A percentile compares a stretch with the other conserved stretches of the same genome.
phyloP scores from a whole-genome alignment of 805 yeast species.

The Spencermartinsiella europaea region DNA sequence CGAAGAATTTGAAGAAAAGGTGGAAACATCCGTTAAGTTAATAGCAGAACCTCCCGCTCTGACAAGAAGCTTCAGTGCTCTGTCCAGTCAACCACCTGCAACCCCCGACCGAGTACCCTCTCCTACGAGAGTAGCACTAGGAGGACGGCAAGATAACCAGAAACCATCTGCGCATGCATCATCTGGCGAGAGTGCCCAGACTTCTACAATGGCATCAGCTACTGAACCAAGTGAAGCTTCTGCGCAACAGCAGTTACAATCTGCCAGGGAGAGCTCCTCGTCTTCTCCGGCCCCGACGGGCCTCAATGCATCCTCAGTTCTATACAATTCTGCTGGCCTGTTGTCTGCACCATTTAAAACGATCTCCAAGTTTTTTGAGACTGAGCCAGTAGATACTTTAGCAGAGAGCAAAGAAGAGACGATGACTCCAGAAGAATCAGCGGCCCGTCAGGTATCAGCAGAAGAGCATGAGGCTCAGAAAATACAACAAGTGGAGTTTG shows the following conservation, averaged over 20 bases:
- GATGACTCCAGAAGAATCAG: constrained; percentile 28
- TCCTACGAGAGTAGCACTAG: constrained; percentile 1
- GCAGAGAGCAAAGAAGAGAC: constrained; percentile 10
- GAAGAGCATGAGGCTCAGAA: constrained; percentile 37
- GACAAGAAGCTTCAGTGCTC: not conserved
- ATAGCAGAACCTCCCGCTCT: constrained; percentile 36
- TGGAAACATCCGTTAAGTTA: constrained; percentile 35
- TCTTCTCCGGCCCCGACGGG: constrained; percentile 5
- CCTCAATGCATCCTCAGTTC: constrained; percentile 30
- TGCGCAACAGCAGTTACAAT: constrained; percentile 1
- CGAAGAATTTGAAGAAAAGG: constrained; percentile 49
- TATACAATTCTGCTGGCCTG: constrained; percentile 42
- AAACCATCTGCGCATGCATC: not conserved
- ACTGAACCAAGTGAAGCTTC: constrained; percentile 2
- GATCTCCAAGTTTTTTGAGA: constrained; percentile 34
- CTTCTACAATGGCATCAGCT: constrained; percentile 1
- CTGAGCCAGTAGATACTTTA: constrained; percentile 23
- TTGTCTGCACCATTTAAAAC: constrained; percentile 44
- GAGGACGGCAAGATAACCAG: not conserved
- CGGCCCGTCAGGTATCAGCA: constrained; percentile 34
- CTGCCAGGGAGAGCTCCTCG: constrained; percentile 5
- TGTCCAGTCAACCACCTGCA: constrained; percentile 19
- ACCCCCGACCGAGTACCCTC: constrained; percentile 18
- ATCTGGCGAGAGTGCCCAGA: not conserved
- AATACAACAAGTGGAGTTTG: constrained; percentile 40